Evolutionary conservation across 179 eudicot genomes (phyloP).

Genomic region (Vitellaria paradoxa): DNA sequence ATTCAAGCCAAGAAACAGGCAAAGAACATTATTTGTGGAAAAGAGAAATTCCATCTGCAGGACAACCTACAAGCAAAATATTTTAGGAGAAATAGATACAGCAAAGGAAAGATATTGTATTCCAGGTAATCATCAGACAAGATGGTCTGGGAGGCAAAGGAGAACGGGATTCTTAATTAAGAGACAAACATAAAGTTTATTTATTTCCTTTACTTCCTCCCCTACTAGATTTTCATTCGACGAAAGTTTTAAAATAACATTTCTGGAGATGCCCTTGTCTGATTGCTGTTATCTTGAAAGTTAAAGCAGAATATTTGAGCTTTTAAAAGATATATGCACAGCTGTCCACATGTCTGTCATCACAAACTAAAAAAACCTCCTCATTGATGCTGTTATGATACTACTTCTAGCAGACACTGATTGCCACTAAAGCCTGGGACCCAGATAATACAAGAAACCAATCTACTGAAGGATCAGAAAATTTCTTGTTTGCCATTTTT

Average conservation of each 20-base stretch:
- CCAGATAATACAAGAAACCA: background rate
- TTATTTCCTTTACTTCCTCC: conserved; percentile 17
- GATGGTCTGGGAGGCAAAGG: conserved; percentile 20
- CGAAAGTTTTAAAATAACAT: background rate
- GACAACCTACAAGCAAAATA: background rate
- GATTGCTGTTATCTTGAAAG: background rate
- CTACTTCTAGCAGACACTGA: background rate
- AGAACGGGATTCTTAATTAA: conserved; percentile 32
- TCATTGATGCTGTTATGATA: background rate
- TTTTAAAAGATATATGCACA: background rate
- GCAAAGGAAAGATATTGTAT: background rate
- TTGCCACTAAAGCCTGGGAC: background rate
- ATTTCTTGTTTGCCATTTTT: background rate
- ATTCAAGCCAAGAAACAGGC: background rate
- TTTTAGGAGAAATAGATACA: background rate
- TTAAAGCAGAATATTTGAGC: background rate
- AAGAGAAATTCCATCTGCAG: conserved; percentile 5
- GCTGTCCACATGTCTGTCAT: background rate
- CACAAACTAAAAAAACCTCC: background rate
- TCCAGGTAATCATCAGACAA: conserved; percentile 15
- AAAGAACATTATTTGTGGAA: background rate
- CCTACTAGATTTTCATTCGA: background rate
- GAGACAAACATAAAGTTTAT: conserved; percentile 23
- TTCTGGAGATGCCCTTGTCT: background rate
- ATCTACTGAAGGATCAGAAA: background rate